Evolutionary conservation across 2,329 filamentous ascomycete genomes (phyloP).

Genomic region (Exophiala spinifera): DNA sequence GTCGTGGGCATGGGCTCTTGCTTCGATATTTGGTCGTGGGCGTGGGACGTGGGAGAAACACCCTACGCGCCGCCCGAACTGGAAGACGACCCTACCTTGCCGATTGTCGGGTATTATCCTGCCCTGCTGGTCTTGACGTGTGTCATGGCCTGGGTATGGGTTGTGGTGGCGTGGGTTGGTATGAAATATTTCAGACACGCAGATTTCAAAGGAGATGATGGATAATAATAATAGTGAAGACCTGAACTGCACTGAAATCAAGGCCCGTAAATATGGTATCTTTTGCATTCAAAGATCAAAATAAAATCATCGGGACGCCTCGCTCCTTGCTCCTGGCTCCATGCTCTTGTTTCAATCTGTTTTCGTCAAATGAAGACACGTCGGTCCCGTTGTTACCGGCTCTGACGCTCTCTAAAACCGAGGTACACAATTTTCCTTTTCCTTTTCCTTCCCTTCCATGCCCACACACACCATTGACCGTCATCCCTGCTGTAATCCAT

Average conservation of each 20-base stretch:
- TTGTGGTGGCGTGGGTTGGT: constrained; percentile 92
- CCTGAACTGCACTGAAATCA: too few species aligned
- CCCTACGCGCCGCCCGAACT: constrained; percentile 93
- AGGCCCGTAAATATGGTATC: neutral
- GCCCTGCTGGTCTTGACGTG: constrained; percentile 87
- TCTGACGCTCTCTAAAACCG: too few species aligned
- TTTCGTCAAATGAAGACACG: neutral
- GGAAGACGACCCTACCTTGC: constrained; percentile 89
- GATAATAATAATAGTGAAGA: constrained; percentile 2
- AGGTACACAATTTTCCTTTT: too few species aligned
- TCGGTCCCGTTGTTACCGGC: neutral
- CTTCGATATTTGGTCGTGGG: constrained; percentile 89
- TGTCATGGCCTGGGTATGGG: constrained; percentile 99
- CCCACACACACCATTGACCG: too few species aligned
- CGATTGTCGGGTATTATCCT: constrained; percentile 96
- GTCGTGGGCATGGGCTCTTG: constrained; percentile 96
- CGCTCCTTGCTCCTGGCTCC: constrained; percentile 1
- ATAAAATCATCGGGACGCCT: neutral
- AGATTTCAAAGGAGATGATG: constrained; percentile 70
- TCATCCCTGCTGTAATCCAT: too few species aligned
- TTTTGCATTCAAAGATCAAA: neutral
- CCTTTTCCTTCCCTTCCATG: too few species aligned
- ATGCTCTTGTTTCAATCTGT: neutral
- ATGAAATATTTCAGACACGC: constrained; percentile 99
- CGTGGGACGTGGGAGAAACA: constrained; percentile 96